These are phyloP conservation scores for Fusarium musae DNA, from an alignment of 2,329 filamentous ascomycete species.

Conservation along the genomic window DNA sequence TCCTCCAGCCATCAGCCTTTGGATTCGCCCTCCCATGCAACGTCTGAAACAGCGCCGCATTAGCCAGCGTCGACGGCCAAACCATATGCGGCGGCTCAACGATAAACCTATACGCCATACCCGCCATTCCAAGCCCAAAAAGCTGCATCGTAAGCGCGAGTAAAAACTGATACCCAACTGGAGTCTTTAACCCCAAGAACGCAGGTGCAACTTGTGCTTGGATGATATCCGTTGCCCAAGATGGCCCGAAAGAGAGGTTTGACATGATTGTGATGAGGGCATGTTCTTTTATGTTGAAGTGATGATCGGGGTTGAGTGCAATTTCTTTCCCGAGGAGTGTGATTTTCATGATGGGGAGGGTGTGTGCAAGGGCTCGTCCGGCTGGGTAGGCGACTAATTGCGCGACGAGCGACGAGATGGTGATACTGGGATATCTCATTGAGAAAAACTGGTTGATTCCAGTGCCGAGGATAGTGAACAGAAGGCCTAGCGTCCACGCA, in stretches of 20 bases:
- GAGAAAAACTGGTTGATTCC: not conserved
- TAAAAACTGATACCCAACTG: not conserved
- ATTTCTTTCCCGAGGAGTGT: not conserved
- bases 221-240: constrained; percentile 3
- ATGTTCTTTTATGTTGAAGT: constrained; percentile 2
- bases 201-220: not conserved
- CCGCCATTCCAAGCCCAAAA: constrained; percentile 2
- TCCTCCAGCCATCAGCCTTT: not conserved
- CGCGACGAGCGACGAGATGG: not conserved
- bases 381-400: not conserved
- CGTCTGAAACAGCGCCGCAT: not conserved
- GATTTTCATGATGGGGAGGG: not conserved
- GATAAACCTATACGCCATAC: not conserved
- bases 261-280: not conserved
- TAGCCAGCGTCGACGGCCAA: not conserved
- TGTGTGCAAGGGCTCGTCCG: not conserved
- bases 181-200: not conserved
- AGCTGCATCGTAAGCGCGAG: not conserved
- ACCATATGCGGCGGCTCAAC: constrained; percentile 11
- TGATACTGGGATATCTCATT: not conserved
- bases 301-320: not conserved
- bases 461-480: not conserved
- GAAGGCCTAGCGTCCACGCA: not conserved
- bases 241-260: not conserved
- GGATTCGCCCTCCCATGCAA: not conserved